Percentiles rank a stretch among this genome's conserved stretches.
Conservation (phyloP, 352 stramenopile species). For the Globisporangium paddicum region DNA sequence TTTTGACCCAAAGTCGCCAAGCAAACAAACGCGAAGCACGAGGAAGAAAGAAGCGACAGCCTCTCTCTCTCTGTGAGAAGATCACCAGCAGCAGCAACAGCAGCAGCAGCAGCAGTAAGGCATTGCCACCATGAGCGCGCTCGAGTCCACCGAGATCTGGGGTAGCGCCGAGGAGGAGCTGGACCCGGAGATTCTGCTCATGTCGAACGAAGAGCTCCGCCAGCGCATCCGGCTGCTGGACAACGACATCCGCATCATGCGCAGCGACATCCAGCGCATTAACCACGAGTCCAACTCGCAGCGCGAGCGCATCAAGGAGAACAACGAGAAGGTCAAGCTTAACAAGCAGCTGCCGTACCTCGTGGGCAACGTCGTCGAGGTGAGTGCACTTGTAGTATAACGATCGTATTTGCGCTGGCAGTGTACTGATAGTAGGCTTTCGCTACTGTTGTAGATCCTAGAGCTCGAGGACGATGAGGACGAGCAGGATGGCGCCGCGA, state of each 20-base stretch:
- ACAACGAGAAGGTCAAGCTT: slow-evolving; percentile 99
- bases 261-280: slow-evolving; percentile 95
- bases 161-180: slow-evolving; percentile 46
- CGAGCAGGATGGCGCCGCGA: slow-evolving; percentile 92
- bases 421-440: slow-evolving; percentile 4
- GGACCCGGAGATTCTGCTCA: slow-evolving; percentile 90
- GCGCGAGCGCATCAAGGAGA: slow-evolving; percentile 95
- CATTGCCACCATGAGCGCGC: slow-evolving; percentile 46
- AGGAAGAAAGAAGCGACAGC: slow-evolving; percentile 9
- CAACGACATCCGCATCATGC: slow-evolving; percentile 98
- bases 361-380: slow-evolving; percentile 98
- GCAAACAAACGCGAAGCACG: slow-evolving; percentile 11
- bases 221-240: slow-evolving; percentile 95
- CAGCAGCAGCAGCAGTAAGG: neutral
- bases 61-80: neutral
- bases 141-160: slow-evolving; percentile 66
- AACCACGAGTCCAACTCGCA: slow-evolving; percentile 95
- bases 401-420: neutral
- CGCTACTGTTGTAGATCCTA: slow-evolving; percentile 31
- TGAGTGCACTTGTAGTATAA: slow-evolving; percentile 20
- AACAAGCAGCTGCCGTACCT: slow-evolving; percentile 99
- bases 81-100: neutral
- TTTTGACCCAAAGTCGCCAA: neutral
- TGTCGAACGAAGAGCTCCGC: slow-evolving; percentile 94
- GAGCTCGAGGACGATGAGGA: slow-evolving; percentile 90